Conservation (phyloP, 805 yeast genomes). For the Candida nanaspora region DNA sequence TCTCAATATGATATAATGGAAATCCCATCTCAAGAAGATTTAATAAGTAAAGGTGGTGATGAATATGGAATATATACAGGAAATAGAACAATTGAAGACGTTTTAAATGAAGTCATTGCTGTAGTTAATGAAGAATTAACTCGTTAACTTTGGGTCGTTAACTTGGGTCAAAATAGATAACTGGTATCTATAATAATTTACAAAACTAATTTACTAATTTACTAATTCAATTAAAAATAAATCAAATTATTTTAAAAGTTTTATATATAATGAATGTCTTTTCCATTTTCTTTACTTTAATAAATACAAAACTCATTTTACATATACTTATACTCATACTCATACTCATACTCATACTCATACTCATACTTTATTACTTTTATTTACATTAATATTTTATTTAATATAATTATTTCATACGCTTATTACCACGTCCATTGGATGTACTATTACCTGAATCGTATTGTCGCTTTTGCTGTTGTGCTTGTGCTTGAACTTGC, state of each 20-base stretch:
- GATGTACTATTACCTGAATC: background rate
- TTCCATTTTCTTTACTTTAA: too few species aligned
- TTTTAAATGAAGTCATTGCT: conserved; percentile 13
- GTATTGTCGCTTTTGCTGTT: background rate
- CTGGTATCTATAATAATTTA: too few species aligned
- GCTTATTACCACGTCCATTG: conserved; percentile 1
- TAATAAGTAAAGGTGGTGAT: conserved; percentile 5
- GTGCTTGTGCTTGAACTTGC: background rate
- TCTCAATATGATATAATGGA: conserved; percentile 74
- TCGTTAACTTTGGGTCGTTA: background rate
- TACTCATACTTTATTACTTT: too few species aligned
- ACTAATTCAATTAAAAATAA: too few species aligned
- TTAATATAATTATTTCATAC: conserved; percentile 1
- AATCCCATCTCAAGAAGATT: conserved; percentile 43
- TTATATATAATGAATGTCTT: too few species aligned
- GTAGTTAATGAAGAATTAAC: conserved; percentile 9
- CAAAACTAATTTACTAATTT: too few species aligned
- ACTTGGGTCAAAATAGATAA: too few species aligned
- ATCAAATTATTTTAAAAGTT: too few species aligned
- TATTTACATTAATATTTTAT: too few species aligned
- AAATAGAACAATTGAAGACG: conserved; percentile 3
- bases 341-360: too few species aligned
- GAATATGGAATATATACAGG: conserved; percentile 8
- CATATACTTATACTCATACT: too few species aligned
- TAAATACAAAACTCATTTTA: too few species aligned